phyloP scores from a whole-genome alignment of 2,329 filamentous ascomycete species.

The Thermoascus crustaceus region DNA sequence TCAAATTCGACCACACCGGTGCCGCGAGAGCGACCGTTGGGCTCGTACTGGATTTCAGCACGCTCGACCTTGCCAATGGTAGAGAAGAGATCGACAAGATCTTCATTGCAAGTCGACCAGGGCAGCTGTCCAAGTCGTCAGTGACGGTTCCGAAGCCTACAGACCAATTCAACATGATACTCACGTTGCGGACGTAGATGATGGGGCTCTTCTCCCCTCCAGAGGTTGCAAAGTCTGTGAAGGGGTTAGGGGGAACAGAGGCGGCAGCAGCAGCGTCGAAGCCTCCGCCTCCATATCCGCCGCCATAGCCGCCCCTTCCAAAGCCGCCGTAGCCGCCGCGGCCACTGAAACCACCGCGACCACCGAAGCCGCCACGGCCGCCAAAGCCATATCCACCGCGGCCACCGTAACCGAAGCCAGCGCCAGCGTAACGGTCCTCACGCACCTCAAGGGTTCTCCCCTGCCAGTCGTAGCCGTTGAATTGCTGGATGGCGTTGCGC shows the following conservation, averaged over 20 bases:
- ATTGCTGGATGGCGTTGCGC: constrained; percentile 90
- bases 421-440: constrained; percentile 83
- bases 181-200: constrained; percentile 96
- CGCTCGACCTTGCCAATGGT: constrained; percentile 97
- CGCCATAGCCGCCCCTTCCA: constrained; percentile 39
- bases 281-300: constrained; percentile 47
- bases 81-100: constrained; percentile 90
- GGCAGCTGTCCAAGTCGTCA: constrained; percentile 58
- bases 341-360: constrained; percentile 52
- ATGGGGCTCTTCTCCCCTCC: constrained; percentile 73
- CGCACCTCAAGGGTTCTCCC: constrained; percentile 87
- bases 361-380: constrained; percentile 35
- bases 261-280: constrained; percentile 44
- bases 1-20: constrained; percentile 97
- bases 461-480: constrained; percentile 99
- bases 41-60: constrained; percentile 98
- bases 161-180: constrained; percentile 30
- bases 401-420: constrained; percentile 31
- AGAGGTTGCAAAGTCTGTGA: constrained; percentile 84
- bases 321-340: constrained; percentile 42
- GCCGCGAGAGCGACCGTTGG: constrained; percentile 87
- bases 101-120: constrained; percentile 98
- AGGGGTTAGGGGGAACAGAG: constrained; percentile 65
- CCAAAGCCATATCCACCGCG: constrained; percentile 27
- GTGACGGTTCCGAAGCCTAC: constrained; percentile 7